Conservation (phyloP, 495 filamentous ascomycete species). For the Aspergillus sclerotioniger region DNA sequence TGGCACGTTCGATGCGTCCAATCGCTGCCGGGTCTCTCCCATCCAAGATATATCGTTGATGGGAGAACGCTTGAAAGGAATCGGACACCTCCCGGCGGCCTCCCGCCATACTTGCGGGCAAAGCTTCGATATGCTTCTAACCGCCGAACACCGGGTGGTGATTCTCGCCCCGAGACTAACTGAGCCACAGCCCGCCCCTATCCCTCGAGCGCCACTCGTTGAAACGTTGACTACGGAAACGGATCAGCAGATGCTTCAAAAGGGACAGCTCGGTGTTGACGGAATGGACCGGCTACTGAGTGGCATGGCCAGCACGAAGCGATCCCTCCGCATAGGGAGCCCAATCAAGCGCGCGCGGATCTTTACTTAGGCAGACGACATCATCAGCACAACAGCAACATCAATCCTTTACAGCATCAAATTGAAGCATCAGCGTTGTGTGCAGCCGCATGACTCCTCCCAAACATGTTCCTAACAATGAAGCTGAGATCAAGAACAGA, state of each 20-base stretch:
- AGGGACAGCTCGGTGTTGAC: conserved; percentile 50
- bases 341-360: conserved; percentile 43
- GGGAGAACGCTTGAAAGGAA: conserved; percentile 63
- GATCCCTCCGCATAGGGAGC: conserved; percentile 36
- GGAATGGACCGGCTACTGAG: conserved; percentile 52
- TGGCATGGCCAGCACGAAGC: conserved; percentile 39
- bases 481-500: conserved; percentile 3
- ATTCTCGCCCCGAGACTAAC: conserved; percentile 48
- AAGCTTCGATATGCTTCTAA: conserved; percentile 57
- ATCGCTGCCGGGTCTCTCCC: conserved; percentile 42
- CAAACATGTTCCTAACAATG: conserved; percentile 12
- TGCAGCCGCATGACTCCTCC: not conserved
- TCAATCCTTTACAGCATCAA: no score
- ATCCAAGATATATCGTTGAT: conserved; percentile 56
- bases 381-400: not conserved
- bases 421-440: no score
- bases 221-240: conserved; percentile 25
- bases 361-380: conserved; percentile 29
- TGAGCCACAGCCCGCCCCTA: conserved; percentile 26
- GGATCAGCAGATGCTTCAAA: conserved; percentile 45
- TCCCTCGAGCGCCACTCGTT: conserved; percentile 14
- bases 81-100: conserved; percentile 51
- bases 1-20: conserved; percentile 53
- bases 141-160: conserved; percentile 62
- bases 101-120: conserved; percentile 36